phyloP scores from a whole-genome alignment of 257 asterid genomes.

The Solanum chiquidenum region DNA sequence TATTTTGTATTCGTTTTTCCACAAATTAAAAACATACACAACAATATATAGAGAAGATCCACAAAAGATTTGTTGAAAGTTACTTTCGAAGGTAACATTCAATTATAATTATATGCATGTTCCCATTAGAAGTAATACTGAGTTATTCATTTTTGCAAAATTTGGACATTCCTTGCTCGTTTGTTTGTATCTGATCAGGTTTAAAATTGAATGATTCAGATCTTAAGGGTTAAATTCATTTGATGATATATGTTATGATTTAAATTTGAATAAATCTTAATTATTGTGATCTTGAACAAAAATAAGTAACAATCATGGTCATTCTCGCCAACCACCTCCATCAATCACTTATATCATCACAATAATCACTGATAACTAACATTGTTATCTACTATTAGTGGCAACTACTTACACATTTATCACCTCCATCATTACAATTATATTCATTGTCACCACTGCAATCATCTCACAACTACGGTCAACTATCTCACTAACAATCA shows the following conservation, averaged over 20 bases:
- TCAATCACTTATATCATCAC: neutral
- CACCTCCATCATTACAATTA: too few species aligned
- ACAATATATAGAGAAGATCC: neutral
- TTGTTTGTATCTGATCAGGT: neutral
- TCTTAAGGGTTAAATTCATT: neutral
- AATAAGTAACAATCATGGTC: neutral
- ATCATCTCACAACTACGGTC: neutral
- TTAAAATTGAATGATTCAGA: too few species aligned
- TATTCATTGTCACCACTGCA: neutral
- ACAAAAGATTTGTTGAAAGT: neutral
- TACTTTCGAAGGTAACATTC: neutral
- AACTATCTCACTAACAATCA: too few species aligned
- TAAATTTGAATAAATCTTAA: neutral
- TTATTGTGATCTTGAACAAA: neutral
- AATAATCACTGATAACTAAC: neutral
- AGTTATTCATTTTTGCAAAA: neutral
- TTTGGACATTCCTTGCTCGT: neutral
- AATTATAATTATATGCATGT: neutral
- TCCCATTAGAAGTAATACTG: neutral
- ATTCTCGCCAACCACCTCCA: neutral
- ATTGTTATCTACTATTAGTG: neutral
- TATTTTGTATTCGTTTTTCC: neutral
- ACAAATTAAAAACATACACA: neutral
- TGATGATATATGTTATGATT: neutral
- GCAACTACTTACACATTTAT: neutral